phyloP scores from a whole-genome alignment of 495 filamentous ascomycete species.

The Aspergillus mulundensis region DNA sequence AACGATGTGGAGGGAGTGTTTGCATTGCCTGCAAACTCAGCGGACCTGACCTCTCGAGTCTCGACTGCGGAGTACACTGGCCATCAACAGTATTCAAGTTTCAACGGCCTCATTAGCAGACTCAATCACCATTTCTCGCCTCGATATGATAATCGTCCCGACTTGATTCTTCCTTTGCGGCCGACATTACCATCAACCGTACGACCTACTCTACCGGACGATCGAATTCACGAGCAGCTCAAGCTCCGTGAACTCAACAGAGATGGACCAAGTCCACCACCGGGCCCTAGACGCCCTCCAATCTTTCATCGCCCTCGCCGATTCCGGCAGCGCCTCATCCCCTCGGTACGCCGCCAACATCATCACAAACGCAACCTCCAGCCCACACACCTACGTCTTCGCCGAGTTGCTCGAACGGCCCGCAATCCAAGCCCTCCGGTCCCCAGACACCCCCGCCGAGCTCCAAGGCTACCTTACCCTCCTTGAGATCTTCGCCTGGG shows the following conservation, averaged over 20 bases:
- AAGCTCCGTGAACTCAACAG: constrained; percentile 12
- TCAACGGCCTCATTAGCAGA: neutral
- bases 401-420: constrained; percentile 82
- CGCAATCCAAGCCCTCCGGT: constrained; percentile 70
- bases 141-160: neutral
- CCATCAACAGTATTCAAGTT: neutral
- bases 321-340: constrained; percentile 66
- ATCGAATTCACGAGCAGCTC: constrained; percentile 13
- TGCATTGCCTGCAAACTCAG: constrained; percentile 7
- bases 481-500: constrained; percentile 90
- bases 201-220: neutral
- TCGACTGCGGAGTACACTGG: neutral
- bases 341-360: constrained; percentile 83
- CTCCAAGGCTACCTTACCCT: constrained; percentile 60
- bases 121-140: neutral
- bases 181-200: neutral
- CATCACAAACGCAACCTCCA: constrained; percentile 80
- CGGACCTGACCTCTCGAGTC: neutral
- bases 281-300: constrained; percentile 83
- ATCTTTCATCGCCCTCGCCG: constrained; percentile 84
- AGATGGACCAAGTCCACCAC: constrained; percentile 72
- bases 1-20: neutral
- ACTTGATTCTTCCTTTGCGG: neutral
- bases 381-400: constrained; percentile 88
- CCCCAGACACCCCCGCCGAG: constrained; percentile 42